Percentiles rank a stretch among this genome's conserved stretches.
Evolutionary conservation across 257 asterid species (phyloP).

Genomic region (Anisodus tanguticus): DNA sequence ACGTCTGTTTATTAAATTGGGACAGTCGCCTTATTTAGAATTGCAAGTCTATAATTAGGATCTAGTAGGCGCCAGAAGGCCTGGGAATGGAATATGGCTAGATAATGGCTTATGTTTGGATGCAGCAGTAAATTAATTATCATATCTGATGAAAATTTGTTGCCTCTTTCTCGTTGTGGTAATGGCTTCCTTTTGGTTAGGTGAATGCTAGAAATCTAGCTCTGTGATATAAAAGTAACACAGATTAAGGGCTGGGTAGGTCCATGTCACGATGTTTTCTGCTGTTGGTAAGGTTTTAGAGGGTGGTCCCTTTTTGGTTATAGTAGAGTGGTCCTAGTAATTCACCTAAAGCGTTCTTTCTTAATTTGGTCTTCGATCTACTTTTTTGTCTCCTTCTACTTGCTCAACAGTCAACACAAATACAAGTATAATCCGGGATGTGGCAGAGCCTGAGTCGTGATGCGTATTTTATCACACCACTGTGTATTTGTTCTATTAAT

Average conservation of each 20-base stretch:
- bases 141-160: background rate
- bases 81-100: background rate
- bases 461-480: background rate
- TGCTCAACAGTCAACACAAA: background rate
- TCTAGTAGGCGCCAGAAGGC: background rate
- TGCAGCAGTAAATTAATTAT: background rate
- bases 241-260: background rate
- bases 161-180: background rate
- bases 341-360: background rate
- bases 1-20: background rate
- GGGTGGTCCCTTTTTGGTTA: constrained; percentile 9
- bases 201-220: background rate
- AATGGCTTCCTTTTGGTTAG: background rate
- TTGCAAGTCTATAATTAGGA: background rate
- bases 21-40: background rate
- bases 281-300: background rate
- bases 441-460: background rate
- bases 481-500: background rate
- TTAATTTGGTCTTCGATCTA: background rate
- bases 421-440: background rate
- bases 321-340: background rate
- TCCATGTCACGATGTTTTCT: background rate
- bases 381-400: background rate
- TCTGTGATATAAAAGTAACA: background rate
- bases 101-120: constrained; percentile 24